Evolutionary conservation across 805 yeast genomes (phyloP).

Genomic region (Spathaspora sp.): DNA sequence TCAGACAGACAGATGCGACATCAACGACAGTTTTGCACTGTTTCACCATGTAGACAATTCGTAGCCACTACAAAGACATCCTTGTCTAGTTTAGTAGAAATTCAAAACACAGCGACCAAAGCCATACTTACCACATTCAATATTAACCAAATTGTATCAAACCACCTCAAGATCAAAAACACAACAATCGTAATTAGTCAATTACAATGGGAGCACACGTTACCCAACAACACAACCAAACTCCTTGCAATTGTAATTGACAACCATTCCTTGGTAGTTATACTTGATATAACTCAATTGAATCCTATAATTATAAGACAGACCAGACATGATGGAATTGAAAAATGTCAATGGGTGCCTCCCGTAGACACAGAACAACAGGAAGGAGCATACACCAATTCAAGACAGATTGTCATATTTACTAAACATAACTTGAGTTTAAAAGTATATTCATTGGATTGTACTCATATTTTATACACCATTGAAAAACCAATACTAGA

Average conservation of each 20-base stretch:
- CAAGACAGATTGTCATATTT: slow-evolving; percentile 30
- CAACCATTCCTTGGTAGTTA: slow-evolving; percentile 15
- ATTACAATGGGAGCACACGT: slow-evolving; percentile 22
- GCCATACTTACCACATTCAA: not conserved
- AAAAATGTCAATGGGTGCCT: slow-evolving; percentile 33
- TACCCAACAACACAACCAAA: not conserved
- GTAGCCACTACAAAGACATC: not conserved
- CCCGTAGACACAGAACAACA: slow-evolving; percentile 5
- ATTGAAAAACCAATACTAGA: slow-evolving; percentile 28
- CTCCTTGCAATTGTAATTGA: slow-evolving; percentile 24
- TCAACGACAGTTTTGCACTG: not conserved
- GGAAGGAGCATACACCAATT: slow-evolving; percentile 30
- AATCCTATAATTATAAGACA: slow-evolving; percentile 32
- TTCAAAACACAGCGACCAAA: not conserved
- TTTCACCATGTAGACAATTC: not conserved
- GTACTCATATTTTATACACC: slow-evolving; percentile 27
- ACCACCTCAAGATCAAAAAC: not conserved
- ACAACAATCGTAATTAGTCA: slow-evolving; percentile 4
- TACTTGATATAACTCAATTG: slow-evolving; percentile 18
- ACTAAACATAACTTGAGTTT: slow-evolving; percentile 22
- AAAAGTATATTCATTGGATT: slow-evolving; percentile 35
- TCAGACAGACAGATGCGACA: not conserved
- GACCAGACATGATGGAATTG: slow-evolving; percentile 24
- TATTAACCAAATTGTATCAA: not conserved
- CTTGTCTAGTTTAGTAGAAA: not conserved